Percentiles rank a stretch among this genome's conserved stretches.
These are phyloP conservation scores for Tolypocladium nubicola DNA, from an alignment of 2,329 filamentous ascomycete species.

Conservation along the genomic window DNA sequence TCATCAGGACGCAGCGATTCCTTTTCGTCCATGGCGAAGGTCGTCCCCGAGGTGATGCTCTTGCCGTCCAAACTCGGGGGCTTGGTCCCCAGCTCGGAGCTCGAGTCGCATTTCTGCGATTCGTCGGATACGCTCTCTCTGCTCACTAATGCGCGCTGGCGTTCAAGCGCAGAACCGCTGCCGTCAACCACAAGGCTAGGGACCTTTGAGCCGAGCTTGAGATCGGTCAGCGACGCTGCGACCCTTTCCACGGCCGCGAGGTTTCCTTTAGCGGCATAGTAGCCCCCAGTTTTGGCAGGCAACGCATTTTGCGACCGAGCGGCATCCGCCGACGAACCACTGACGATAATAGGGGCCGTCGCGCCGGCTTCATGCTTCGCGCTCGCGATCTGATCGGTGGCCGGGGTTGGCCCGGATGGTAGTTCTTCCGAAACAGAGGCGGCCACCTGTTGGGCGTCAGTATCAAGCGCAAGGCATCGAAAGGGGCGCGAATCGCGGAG, in stretches of 20 bases:
- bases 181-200: constrained; percentile 39
- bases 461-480: not conserved
- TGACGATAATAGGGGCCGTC: constrained; percentile 5
- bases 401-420: constrained; percentile 2
- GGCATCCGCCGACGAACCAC: constrained; percentile 1
- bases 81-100: constrained; percentile 61
- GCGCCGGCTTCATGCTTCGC: not conserved
- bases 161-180: constrained; percentile 29
- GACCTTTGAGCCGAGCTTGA: constrained; percentile 18
- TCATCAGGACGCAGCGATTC: constrained; percentile 91
- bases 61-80: constrained; percentile 87
- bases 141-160: constrained; percentile 18
- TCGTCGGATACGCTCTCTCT: constrained; percentile 42
- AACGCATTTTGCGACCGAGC: constrained; percentile 6
- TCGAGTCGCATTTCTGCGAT: constrained; percentile 50
- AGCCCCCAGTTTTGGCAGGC: constrained; percentile 8
- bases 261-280: constrained; percentile 6
- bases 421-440: constrained; percentile 27
- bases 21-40: constrained; percentile 94
- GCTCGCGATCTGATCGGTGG: constrained; percentile 12
- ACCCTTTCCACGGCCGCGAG: constrained; percentile 14
- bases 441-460: constrained; percentile 28
- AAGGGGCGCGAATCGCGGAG: not conserved
- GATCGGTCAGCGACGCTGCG: constrained; percentile 16
- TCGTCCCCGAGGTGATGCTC: constrained; percentile 87